Base-by-base conservation (phyloP, 139 green algal species). In the Coelastrella sp. region DNA sequence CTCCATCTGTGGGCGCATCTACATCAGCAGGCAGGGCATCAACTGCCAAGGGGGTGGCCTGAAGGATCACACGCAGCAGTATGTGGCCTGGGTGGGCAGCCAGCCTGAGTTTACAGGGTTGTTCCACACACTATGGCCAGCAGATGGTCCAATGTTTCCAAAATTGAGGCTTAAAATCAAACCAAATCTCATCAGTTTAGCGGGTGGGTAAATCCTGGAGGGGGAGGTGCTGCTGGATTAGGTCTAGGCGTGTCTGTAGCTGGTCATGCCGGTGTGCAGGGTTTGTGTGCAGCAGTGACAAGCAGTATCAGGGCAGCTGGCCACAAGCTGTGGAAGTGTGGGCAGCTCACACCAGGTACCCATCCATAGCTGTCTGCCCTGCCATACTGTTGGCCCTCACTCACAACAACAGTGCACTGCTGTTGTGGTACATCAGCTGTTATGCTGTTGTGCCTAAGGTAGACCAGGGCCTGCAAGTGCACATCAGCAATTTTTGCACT, bases 1-100 rank as follows among this genome's bases (percentile, higher is more conserved):
- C 68, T 82, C 68, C n/a, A 68, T 91, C 58, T 90, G 92, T 4
- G 98, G 98, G 65, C 95, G 98, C 60, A 99, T 99, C 80, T 99
- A 99, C 94, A 95, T 99, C 78, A 97, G 93, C 57, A 82, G 94
- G 25, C 98, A 99, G 89, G 98, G 98, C 79, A 96, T 99, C 89
- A 99, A 99, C 90, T 97, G 96, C 6, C 98, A 99, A 92, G 97
- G 93, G 85, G 96, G 95, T 9, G 97, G 97, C 4, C 78, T 82
- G 0, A 81, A 59, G 12, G 90, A 90, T 6, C 94, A 98, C 78
- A 94, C 96, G 0, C 86, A 95, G 24, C 91, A 70, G 4, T 99
- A 99, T 88, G 94, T 94, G 4, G 73, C 92, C 8, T 99, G 96
- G 95, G 90, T 99, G 4, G 87, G 92, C 56, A 70, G 90, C 25